Evolutionary conservation across 2,329 filamentous ascomycete genomes (phyloP).

Genomic region (Zymoseptoria passerinii): DNA sequence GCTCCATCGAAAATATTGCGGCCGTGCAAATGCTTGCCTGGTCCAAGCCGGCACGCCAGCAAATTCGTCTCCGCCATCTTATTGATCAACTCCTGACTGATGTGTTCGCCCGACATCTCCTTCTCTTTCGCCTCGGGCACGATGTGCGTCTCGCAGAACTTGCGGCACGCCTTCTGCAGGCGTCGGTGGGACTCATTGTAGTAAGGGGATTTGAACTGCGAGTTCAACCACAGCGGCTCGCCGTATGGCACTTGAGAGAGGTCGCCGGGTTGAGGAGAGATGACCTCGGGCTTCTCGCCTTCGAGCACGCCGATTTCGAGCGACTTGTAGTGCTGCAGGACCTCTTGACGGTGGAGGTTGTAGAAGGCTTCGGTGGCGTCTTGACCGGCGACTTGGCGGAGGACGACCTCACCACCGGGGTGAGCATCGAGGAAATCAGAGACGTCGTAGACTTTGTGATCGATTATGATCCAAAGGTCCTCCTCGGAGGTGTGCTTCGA

Average conservation of each 20-base stretch:
- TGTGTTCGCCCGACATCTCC: conserved; percentile 64
- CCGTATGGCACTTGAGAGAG: conserved; percentile 73
- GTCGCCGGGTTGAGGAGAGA: conserved; percentile 61
- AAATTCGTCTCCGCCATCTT: conserved; percentile 67
- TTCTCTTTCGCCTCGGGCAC: conserved; percentile 67
- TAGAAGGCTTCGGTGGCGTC: conserved; percentile 81
- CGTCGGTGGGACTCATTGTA: conserved; percentile 65
- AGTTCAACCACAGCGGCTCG: conserved; percentile 74
- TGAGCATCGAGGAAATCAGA: conserved; percentile 80
- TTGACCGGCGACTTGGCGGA: conserved; percentile 69
- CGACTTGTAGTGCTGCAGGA: conserved; percentile 69
- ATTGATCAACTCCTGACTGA: conserved; percentile 63
- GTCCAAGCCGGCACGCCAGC: conserved; percentile 74
- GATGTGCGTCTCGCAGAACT: conserved; percentile 64
- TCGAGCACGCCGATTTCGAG: conserved; percentile 68
- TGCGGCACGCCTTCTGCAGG: conserved; percentile 60
- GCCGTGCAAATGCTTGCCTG: conserved; percentile 72
- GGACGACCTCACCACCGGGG: conserved; percentile 71
- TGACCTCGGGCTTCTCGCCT: conserved; percentile 66
- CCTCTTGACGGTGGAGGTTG: conserved; percentile 85
- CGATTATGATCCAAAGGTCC: conserved; percentile 74
- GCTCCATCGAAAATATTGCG: conserved; percentile 59
- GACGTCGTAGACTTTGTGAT: conserved; percentile 79
- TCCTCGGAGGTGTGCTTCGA: conserved; percentile 62
- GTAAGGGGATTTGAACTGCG: conserved; percentile 70